Base-by-base conservation (phyloP, 2,329 filamentous ascomycete species). In the Raffaelea arxii region DNA sequence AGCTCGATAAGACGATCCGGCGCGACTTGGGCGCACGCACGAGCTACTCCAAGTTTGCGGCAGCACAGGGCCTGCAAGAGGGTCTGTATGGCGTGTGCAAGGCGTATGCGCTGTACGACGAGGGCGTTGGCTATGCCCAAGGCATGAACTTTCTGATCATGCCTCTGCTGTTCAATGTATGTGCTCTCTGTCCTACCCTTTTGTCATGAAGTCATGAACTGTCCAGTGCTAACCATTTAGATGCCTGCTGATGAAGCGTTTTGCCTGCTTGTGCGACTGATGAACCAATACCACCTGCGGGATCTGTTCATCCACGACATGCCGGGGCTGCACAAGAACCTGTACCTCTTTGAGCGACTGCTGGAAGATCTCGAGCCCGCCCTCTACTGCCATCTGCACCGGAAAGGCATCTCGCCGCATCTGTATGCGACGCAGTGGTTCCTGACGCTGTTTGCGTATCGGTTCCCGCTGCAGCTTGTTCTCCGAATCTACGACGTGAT, bases 381-480 rank as follows among this genome's bases (percentile, higher is more conserved):
- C 2, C 70, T 98, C 6, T 96, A 94, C 66, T 96, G 91, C 61
- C 92, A 98, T 64, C 78, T 98, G 47, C 86, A 86, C 58, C 82
- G 92, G 49, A 80, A 86, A 47, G 83, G 87, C 53, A 92, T 98
- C 46, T 85, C 85, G 9, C 85, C 92, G 1, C 88, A 95, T 59
- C 74, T 98, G 9, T 98, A 98, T 61, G 92, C 92, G 39, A 98
- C 92, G 0, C 92, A 98, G 64, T 98, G 92, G 92, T 98, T 98
- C 66, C 75, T 98, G 43, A 98, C 92, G 0, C 74, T 98, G n/a
- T 98, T 98, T 60, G 89, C 91, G 25, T 98, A 98, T 64, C 86
- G 94, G 37, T 98, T 98, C 64, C 92, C 92, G 9, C 74, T 98
- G 7, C 92, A 98, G 61, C 79, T 98, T 10, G 92, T 98, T 6